phyloP scores from a whole-genome alignment of 2,329 filamentous ascomycete species.

The Cladosporium sp. region DNA sequence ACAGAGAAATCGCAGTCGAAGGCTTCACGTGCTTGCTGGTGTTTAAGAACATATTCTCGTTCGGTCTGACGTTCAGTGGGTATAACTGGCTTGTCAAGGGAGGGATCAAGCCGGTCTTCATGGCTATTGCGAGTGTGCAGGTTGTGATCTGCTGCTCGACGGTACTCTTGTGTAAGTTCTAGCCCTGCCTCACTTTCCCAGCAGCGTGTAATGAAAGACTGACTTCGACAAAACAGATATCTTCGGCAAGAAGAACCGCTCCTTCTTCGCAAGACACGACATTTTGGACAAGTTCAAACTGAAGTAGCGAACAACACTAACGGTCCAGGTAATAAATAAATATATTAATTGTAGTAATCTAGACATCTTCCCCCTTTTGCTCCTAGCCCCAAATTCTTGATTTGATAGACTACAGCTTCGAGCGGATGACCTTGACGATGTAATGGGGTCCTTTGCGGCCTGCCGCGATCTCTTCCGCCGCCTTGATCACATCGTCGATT shows the following conservation, averaged over 20 bases:
- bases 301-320: background rate
- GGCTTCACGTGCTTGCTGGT: conserved; percentile 85
- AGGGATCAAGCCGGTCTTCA: conserved; percentile 64
- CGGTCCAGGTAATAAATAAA: background rate
- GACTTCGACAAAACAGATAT: conserved; percentile 52
- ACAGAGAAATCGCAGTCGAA: conserved; percentile 80
- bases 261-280: conserved; percentile 72
- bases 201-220: background rate
- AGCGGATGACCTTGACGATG: conserved; percentile 1
- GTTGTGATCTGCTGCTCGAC: conserved; percentile 69
- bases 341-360: background rate
- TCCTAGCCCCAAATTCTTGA: too few relatives aligned
- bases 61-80: conserved; percentile 75
- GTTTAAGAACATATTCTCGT: conserved; percentile 94
- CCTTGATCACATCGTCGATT: conserved; percentile 5
- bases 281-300: conserved; percentile 49
- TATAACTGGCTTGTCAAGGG: conserved; percentile 71
- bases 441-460: conserved; percentile 2
- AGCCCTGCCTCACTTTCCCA: background rate
- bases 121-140: conserved; percentile 71
- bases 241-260: conserved; percentile 71
- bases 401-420: background rate
- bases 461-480: background rate
- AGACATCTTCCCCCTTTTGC: background rate
- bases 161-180: conserved; percentile 71